phyloP scores from a whole-genome alignment of 148 eudicot genomes.

The Camellia sinensis region DNA sequence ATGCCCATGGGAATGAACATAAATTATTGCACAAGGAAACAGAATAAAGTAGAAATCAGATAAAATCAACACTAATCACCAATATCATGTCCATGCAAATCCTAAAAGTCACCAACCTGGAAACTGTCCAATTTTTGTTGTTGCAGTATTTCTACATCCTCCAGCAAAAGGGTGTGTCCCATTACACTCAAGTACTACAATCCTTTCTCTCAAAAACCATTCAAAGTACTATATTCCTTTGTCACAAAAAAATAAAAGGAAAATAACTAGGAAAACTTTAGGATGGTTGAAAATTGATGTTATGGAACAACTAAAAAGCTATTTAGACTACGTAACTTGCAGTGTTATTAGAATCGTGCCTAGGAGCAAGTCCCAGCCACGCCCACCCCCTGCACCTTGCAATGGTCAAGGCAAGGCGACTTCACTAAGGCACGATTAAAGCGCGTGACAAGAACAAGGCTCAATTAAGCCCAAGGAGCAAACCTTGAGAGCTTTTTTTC shows the following conservation, averaged over 20 bases:
- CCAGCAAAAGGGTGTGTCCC: background rate
- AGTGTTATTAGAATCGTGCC: no score
- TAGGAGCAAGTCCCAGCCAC: no score
- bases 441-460: no score
- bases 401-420: no score
- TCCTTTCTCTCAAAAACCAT: background rate
- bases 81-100: background rate
- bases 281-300: background rate
- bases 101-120: background rate
- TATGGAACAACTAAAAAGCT: background rate
- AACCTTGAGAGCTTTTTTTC: no score
- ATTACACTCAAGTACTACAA: background rate
- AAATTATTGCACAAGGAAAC: background rate
- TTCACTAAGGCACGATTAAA: no score
- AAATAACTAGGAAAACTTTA: background rate
- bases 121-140: background rate
- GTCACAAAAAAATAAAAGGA: background rate
- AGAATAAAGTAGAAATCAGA: background rate
- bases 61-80: background rate
- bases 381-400: no score
- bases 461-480: no score
- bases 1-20: background rate
- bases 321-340: background rate
- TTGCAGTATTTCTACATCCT: background rate
- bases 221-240: background rate